A percentile compares a stretch with the other conserved stretches of the same genome.
Conservation (phyloP, 805 yeast genomes). For the Metschnikowia noctiluminum region DNA sequence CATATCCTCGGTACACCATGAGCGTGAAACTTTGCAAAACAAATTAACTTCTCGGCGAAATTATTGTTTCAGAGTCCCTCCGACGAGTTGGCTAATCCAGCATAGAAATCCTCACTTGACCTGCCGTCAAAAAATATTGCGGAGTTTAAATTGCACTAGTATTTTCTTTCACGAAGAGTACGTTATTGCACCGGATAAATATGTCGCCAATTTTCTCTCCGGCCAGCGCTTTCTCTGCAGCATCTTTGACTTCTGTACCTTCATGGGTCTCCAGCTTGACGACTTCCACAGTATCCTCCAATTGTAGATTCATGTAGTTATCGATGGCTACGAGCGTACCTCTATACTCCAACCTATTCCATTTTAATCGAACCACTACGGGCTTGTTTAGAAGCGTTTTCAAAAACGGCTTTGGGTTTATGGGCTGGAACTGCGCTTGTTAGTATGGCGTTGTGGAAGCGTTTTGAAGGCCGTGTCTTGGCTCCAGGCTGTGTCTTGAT, state of each 20-base stretch:
- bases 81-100: too few relatives aligned
- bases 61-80: too few relatives aligned
- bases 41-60: too few relatives aligned
- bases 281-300: constrained; percentile 54
- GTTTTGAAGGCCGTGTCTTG: too few relatives aligned
- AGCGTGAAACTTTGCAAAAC: too few relatives aligned
- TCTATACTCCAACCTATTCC: constrained; percentile 84
- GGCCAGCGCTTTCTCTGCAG: not conserved
- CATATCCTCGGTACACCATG: too few relatives aligned
- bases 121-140: too few relatives aligned
- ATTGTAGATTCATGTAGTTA: constrained; percentile 85
- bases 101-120: too few relatives aligned
- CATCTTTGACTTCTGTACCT: constrained; percentile 26
- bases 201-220: constrained; percentile 61
- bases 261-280: constrained; percentile 25
- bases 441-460: constrained; percentile 3
- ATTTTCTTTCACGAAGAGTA: constrained; percentile 63
- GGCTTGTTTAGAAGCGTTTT: constrained; percentile 67
- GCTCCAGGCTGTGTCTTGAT: too few relatives aligned
- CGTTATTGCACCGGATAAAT: constrained; percentile 88
- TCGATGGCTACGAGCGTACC: constrained; percentile 81
- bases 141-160: not conserved
- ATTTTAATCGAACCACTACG: constrained; percentile 79
- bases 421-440: constrained; percentile 47
- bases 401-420: constrained; percentile 89